These are phyloP conservation scores for Agaricus subrufescens DNA, from an alignment of 768 basidiomycete species.

Conservation along the genomic window DNA sequence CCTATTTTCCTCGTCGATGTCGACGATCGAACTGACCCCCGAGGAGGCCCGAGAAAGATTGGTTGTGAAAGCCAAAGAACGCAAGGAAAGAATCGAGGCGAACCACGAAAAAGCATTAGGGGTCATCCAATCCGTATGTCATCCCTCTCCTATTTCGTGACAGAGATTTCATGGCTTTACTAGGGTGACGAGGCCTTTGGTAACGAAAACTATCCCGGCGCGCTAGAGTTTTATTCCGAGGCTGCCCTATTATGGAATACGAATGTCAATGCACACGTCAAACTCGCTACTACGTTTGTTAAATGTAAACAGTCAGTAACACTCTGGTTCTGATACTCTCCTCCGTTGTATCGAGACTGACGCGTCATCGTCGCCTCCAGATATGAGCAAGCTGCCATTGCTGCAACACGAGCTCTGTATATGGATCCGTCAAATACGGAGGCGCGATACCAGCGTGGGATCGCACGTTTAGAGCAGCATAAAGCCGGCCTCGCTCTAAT, in stretches of 20 bases:
- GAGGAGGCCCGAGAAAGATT: not conserved
- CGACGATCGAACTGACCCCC: not conserved
- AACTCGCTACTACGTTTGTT: slow-evolving; percentile 29
- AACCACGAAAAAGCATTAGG: not conserved
- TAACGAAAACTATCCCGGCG: slow-evolving; percentile 25
- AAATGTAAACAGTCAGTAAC: slow-evolving; percentile 27
- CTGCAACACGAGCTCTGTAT: slow-evolving; percentile 30
- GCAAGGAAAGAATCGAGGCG: not conserved
- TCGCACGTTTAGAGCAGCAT: slow-evolving; percentile 32
- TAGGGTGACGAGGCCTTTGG: slow-evolving; percentile 31
- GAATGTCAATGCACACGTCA: slow-evolving; percentile 28
- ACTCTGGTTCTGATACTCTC: no score
- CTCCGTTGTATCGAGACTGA: no score
- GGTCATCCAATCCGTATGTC: not conserved
- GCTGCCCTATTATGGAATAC: slow-evolving; percentile 28
- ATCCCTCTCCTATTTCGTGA: no score
- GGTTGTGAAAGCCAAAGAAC: not conserved
- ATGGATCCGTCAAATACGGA: slow-evolving; percentile 32
- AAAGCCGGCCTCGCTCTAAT: slow-evolving; percentile 20
- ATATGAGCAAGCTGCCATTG: slow-evolving; percentile 33
- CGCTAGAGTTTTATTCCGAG: slow-evolving; percentile 28
- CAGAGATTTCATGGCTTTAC: not conserved
- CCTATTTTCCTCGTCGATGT: not conserved
- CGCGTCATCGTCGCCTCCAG: slow-evolving; percentile 14
- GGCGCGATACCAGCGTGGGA: slow-evolving; percentile 36